Base-by-base conservation (phyloP, 257 asterid genomes). In the Cruciata laevipes region DNA sequence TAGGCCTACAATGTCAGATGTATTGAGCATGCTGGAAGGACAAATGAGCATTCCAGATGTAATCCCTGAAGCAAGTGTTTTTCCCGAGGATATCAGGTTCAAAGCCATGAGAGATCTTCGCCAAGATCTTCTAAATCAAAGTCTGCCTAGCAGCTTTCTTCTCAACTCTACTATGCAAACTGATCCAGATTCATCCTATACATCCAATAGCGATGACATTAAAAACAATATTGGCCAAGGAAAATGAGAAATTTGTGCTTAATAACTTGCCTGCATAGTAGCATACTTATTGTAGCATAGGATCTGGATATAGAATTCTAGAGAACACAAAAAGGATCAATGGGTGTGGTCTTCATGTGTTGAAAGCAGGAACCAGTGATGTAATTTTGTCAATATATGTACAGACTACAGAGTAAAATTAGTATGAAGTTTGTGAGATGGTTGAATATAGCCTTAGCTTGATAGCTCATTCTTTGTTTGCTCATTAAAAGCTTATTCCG, bases 1-100 rank as follows among this genome's bases (percentile, higher is more conserved):
- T 10, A 76, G 95, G 88, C 98, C 96, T 4, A 69, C 82, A 2
- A 91, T 91, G 98, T 73, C 95, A 0, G 95, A 89, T 75, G 92
- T 77, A 0, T 92, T 89, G 33, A 82, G 82, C 69, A 89, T 89
- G 90, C 87, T 91, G 8, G 98, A 91, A 78, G 96, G 88, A 5
- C 61, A 76, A 69, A 78, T 69, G 79, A 75, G 8, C 1, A 52
- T 87, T 69, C 94, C 98, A 3, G 83, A 80, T 47, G 75, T 63
- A 52, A 40, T 76, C 66, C 81, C 86, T 0, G 87, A 73, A 61
- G 83, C 93, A 53, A 85, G 84, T 77, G 37, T 77, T 0, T 79
- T 71, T 47, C 62, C 81, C 0, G 84, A 79, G 14, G 98, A 92
- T 65, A 83, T 87, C 65, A 83, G 97, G 76, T 83, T 86, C 69